phyloP scores from a whole-genome alignment of 2,329 filamentous ascomycete species.

The Fusarium veterinarium region DNA sequence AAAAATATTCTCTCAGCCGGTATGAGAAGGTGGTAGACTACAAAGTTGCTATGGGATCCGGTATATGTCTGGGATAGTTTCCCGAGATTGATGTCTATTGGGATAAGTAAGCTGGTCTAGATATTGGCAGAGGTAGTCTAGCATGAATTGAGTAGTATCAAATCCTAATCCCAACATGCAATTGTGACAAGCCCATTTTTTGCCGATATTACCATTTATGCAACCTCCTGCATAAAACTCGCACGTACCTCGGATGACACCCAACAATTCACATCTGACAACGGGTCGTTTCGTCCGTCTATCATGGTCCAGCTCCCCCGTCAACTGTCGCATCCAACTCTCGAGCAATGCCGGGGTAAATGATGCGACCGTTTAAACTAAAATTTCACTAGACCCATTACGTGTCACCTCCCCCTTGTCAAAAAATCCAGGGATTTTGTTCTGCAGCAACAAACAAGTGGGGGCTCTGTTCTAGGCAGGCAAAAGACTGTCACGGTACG shows the following conservation, averaged over 20 bases:
- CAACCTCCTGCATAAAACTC: background rate
- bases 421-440: background rate
- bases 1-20: background rate
- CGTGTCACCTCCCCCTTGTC: background rate
- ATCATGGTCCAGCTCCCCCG: background rate
- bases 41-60: background rate
- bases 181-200: background rate
- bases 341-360: background rate
- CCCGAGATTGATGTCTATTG: background rate
- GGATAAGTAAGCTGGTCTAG: background rate
- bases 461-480: background rate
- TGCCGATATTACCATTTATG: background rate
- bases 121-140: background rate
- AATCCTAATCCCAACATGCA: background rate
- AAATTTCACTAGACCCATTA: background rate
- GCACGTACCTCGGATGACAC: background rate
- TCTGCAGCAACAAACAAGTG: slow-evolving; percentile 1
- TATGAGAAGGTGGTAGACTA: background rate
- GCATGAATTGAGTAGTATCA: background rate
- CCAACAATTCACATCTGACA: background rate
- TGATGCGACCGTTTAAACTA: slow-evolving; percentile 8
- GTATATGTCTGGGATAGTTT: background rate
- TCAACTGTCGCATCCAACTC: background rate
- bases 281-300: background rate
- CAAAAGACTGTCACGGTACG: background rate